Evolutionary conservation across 73 alveolate species (phyloP).

Genomic region (Symbiodinium pilosum): DNA sequence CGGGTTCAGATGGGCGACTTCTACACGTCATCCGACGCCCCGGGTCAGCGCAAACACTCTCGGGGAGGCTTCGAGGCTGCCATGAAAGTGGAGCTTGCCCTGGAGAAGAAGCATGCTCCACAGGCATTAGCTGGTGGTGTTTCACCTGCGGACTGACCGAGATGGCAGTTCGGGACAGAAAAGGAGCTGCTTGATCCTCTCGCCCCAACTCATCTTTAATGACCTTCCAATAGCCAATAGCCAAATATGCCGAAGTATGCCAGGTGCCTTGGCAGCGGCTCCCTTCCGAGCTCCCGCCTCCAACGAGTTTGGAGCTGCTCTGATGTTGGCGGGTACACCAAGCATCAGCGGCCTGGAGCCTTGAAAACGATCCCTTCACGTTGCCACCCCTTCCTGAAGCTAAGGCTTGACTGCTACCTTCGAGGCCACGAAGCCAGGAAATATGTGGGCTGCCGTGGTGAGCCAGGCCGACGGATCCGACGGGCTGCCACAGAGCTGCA

Average conservation of each 20-base stretch:
- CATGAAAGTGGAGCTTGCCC: not conserved
- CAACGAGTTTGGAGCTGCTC: conserved; percentile 2
- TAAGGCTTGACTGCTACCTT: not conserved
- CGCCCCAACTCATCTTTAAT: too few species aligned
- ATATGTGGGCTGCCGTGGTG: conserved; percentile 48
- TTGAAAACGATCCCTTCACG: too few species aligned
- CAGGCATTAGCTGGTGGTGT: not conserved
- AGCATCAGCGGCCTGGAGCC: not conserved
- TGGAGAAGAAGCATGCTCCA: conserved; percentile 1
- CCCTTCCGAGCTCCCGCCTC: conserved; percentile 62
- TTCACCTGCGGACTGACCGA: not conserved
- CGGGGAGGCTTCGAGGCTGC: conserved; percentile 4
- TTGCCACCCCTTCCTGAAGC: not conserved
- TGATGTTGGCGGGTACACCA: not conserved
- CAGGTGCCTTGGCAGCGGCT: conserved; percentile 53
- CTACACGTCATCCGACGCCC: not conserved
- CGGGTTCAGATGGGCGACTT: conserved; percentile 6
- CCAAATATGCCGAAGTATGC: not conserved
- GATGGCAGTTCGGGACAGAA: not conserved
- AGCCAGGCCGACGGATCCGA: conserved; percentile 19
- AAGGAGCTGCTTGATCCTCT: not conserved
- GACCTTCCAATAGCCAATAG: too few species aligned
- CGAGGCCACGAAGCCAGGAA: conserved; percentile 32
- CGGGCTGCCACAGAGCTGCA: too few species aligned
- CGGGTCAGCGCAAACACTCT: not conserved